Evolutionary conservation across 768 basidiomycete genomes (phyloP), one percentile per base, ranked within the genome.

Genomic region (Podaxis rugospora): DNA sequence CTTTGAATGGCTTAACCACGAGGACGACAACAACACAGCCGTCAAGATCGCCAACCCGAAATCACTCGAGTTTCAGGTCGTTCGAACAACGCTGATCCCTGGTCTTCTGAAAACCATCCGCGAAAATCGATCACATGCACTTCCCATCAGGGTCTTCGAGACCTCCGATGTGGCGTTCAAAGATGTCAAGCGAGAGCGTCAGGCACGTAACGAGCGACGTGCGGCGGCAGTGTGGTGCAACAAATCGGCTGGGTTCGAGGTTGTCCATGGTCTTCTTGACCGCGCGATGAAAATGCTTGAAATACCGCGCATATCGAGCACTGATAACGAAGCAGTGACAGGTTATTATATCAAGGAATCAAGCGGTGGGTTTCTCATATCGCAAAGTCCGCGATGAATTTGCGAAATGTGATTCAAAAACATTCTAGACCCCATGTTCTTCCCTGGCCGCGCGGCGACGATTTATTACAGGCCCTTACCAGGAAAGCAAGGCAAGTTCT

Each of bases 11-110:
- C 80, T 99, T 64, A 97, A 97, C 77, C 89, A 88, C 62, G 69
- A 77, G 32, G 96, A 98, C 73, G 89, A 92, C 65, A 87, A 87
- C 42, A 83, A 83, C 37, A 82, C 84, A 21, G 96, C 90, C 1
- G 87, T 98, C 63, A 90, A 90, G 67, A 93, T 98, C 63, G 94
- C 91, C 61, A 99, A 99, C 75, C 97, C 97, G 0, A 98, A 97
- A 77, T 93, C 97, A 23, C 83, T 93, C 65, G 97, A 98, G 73
- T 98, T 97, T 76, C 97, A 99, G 76, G 90, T 98, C 61, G 94
- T 98, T 47, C 91, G 97, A 64, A 98, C 97, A 1, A 93, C 95
- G 27, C 87, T 99, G 57, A 78, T 99, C 5, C 95, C 96, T 13
- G 97, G 97, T 54, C 85, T 99, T 49, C 86, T 99, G 67, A 99